A percentile compares a stretch with the other conserved stretches of the same genome.
These are phyloP conservation scores for Polygonum maritimum DNA, from an alignment of 148 eudicot genomes.

Conservation along the genomic window DNA sequence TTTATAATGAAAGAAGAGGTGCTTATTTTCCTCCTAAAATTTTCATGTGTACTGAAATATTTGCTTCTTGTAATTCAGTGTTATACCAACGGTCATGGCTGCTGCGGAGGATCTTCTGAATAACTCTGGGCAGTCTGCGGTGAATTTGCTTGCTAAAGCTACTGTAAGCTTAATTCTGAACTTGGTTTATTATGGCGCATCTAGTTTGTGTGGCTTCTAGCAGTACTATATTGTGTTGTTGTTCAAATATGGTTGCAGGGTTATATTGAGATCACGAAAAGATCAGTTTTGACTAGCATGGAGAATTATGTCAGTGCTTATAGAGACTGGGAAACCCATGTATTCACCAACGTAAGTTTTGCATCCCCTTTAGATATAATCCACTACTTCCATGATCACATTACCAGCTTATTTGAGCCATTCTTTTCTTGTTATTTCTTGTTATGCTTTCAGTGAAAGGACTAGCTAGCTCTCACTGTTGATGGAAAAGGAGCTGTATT, in stretches of 20 bases:
- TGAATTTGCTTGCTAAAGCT: conserved; percentile 79
- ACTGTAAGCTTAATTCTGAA: conserved; percentile 36
- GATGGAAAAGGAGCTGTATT: conserved; percentile 82
- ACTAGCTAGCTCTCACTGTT: conserved; percentile 55
- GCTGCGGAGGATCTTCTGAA: conserved; percentile 82
- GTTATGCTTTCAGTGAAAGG: conserved; percentile 67
- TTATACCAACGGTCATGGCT: conserved; percentile 73
- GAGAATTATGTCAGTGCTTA: conserved; percentile 59
- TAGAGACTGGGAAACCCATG: conserved; percentile 64
- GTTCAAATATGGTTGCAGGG: conserved; percentile 42
- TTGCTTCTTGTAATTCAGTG: conserved; percentile 26
- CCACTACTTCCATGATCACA: neutral
- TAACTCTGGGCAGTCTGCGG: conserved; percentile 56
- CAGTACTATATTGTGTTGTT: neutral
- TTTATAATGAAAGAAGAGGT: no score
- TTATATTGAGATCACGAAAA: conserved; percentile 63
- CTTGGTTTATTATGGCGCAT: neutral
- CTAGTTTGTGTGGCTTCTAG: neutral
- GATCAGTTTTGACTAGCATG: conserved; percentile 77
- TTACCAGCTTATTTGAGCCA: neutral
- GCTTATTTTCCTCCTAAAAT: neutral
- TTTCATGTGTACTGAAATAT: neutral
- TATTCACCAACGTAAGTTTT: conserved; percentile 73
- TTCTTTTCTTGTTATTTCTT: conserved; percentile 15
- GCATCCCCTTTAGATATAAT: neutral